Conservation (phyloP, 2,329 filamentous ascomycete genomes). For the Zopfia rhizophila region DNA sequence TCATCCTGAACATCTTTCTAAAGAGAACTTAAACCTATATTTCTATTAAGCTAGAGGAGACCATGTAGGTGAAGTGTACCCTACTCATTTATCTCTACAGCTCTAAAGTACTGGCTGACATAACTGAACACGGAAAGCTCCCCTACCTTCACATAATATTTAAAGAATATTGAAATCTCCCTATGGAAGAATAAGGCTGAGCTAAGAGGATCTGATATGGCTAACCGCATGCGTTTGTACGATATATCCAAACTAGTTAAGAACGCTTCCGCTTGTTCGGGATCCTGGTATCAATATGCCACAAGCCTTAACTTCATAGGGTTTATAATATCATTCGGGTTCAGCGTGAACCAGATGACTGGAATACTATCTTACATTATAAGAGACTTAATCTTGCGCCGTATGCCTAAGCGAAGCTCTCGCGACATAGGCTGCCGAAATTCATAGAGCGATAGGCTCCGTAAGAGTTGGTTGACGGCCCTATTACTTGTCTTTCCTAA, state of each 20-base stretch:
- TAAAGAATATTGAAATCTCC: slow-evolving; percentile 7
- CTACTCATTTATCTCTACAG: slow-evolving; percentile 7
- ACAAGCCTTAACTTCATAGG: slow-evolving; percentile 9
- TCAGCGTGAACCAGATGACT: slow-evolving; percentile 11
- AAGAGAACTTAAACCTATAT: background rate
- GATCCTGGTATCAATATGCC: no score
- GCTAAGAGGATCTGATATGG: slow-evolving; percentile 4
- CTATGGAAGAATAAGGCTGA: slow-evolving; percentile 6
- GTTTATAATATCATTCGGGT: slow-evolving; percentile 14
- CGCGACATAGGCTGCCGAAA: slow-evolving; percentile 13
- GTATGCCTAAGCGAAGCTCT: slow-evolving; percentile 8
- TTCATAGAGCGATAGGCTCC: slow-evolving; percentile 12
- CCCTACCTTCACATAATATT: slow-evolving; percentile 10
- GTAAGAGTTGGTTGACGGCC: slow-evolving; percentile 5
- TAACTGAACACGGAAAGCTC: slow-evolving; percentile 4
- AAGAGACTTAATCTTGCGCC: slow-evolving; percentile 9
- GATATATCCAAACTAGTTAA: background rate
- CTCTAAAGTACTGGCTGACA: slow-evolving; percentile 7
- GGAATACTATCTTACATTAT: slow-evolving; percentile 4
- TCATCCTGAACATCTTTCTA: background rate
- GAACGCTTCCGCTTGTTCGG: background rate
- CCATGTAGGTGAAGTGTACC: slow-evolving; percentile 7
- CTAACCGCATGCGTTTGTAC: background rate
- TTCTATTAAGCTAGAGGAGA: slow-evolving; percentile 6
- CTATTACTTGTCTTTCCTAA: slow-evolving; percentile 9